Conservation (phyloP, 768 basidiomycete genomes). For the Calocera cornea region DNA sequence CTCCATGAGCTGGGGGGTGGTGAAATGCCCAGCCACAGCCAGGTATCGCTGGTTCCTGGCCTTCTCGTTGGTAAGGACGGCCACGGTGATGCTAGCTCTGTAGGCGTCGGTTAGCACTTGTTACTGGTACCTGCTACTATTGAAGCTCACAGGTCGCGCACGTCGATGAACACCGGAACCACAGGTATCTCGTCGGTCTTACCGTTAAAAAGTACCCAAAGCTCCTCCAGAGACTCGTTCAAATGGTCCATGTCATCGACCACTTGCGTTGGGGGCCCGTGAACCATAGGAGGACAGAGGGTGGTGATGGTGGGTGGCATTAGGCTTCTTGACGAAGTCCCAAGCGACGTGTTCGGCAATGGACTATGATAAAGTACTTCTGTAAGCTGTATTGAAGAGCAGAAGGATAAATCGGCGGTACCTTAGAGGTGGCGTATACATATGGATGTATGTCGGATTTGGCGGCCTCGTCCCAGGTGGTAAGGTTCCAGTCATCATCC, state of each 20-base stretch:
- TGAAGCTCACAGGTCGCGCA: neutral
- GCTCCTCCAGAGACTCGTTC: conserved; percentile 4
- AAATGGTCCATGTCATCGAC: neutral
- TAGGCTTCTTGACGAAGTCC: conserved; percentile 13
- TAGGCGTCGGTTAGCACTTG: no score
- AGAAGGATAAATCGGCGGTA: neutral
- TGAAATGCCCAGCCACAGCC: neutral
- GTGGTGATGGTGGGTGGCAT: neutral
- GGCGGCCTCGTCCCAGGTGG: conserved; percentile 14
- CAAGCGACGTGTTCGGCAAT: conserved; percentile 15
- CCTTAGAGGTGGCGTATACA: neutral
- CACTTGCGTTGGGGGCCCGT: conserved; percentile 9
- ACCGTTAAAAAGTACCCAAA: conserved; percentile 10
- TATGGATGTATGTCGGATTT: neutral
- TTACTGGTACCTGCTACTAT: no score
- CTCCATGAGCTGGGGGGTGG: neutral
- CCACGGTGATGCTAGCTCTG: neutral
- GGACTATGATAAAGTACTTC: neutral
- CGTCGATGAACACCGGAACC: neutral
- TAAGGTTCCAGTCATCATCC: conserved; percentile 15
- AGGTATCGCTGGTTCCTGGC: neutral
- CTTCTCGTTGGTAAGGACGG: neutral
- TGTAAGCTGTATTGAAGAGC: neutral
- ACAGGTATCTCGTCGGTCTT: neutral
- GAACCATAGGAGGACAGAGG: conserved; percentile 6